Evolutionary conservation across 179 eudicot genomes (phyloP), one percentile per base, ranked within the genome.

Genomic region (Amaranthus tricolor): DNA sequence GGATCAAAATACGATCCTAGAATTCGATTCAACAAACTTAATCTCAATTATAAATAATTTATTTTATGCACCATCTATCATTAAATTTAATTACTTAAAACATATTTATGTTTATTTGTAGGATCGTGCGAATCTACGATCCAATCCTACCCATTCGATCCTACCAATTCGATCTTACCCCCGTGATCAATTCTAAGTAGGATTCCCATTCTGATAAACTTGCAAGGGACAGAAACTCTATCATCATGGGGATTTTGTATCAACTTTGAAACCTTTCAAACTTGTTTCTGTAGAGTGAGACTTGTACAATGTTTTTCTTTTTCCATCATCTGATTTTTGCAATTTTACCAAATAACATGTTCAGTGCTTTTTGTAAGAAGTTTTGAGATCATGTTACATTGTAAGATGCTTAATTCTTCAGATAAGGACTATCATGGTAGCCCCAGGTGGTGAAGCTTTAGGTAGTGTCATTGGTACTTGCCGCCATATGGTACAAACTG

Each of bases 401-500:
- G 56, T 68, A 65, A 63, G 45, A 60, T 72, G 68, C 73, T 68
- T 62, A 68, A 77, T 57, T 68, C 68, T 74, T 77, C 90, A 93
- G 96, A 89, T 95, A 78, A 84, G 99, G 84, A 95, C 97, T 19
- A 82, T 85, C 74, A 87, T 95, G 96, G 91, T 95, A 56, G 99
- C 99, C 9, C 98, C 99, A 60, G 99, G 99, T 40, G 98, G 97
- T 19, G 97, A 95, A 89, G 93, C 95, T 53, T 78, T 95, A 83
- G 99, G 98, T 13, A 97, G 98, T 73, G 74, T 93, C 45, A 81
- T 93, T 56, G 99, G 99, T 62, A 79, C 93, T 69, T 93, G 90
- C 68, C 85, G 82, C 66, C 89, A 95, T 76, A 89, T 93, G 83
- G 87, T 95, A 71, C 87, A 80, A 76, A 90, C 91, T 14, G 99